Conservation (phyloP, 2,329 filamentous ascomycete genomes). For the Rhinocladiella similis region DNA sequence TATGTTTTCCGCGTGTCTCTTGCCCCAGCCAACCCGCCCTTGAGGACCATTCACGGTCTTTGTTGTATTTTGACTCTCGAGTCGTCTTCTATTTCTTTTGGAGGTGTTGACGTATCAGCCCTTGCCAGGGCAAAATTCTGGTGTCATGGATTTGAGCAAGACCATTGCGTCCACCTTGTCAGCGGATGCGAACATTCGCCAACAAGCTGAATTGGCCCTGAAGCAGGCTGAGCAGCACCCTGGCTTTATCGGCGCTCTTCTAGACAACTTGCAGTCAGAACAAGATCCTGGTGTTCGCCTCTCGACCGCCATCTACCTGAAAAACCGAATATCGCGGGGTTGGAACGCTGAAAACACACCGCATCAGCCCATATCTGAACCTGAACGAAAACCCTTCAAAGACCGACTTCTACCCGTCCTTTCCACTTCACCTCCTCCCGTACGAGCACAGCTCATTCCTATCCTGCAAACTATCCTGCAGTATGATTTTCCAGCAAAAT, state of each 20-base stretch:
- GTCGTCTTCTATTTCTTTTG: constrained; percentile 18
- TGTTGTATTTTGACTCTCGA: constrained; percentile 1
- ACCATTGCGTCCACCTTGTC: constrained; percentile 66
- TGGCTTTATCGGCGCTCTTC: constrained; percentile 85
- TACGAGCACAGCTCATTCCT: constrained; percentile 90
- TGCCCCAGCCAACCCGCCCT: background rate
- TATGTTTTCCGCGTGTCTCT: background rate
- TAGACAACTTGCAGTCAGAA: constrained; percentile 88
- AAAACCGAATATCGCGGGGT: constrained; percentile 92
- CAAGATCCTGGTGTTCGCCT: constrained; percentile 81
- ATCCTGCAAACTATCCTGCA: constrained; percentile 95
- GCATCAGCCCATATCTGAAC: constrained; percentile 76
- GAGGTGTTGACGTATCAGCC: constrained; percentile 20
- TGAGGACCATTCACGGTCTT: background rate
- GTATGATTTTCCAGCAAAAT: constrained; percentile 89
- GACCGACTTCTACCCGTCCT: constrained; percentile 87
- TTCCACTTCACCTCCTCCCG: constrained; percentile 73
- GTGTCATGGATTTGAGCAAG: constrained; percentile 50
- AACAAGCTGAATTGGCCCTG: constrained; percentile 64
- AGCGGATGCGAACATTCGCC: constrained; percentile 60
- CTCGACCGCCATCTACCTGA: constrained; percentile 93
- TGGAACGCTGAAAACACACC: constrained; percentile 81
- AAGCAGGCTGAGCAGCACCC: constrained; percentile 86
- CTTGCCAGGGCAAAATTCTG: constrained; percentile 15
- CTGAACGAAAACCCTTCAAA: constrained; percentile 84